These are phyloP conservation scores for Xylaria hypoxylon DNA, from an alignment of 2,329 filamentous ascomycete genomes.

Conservation along the genomic window DNA sequence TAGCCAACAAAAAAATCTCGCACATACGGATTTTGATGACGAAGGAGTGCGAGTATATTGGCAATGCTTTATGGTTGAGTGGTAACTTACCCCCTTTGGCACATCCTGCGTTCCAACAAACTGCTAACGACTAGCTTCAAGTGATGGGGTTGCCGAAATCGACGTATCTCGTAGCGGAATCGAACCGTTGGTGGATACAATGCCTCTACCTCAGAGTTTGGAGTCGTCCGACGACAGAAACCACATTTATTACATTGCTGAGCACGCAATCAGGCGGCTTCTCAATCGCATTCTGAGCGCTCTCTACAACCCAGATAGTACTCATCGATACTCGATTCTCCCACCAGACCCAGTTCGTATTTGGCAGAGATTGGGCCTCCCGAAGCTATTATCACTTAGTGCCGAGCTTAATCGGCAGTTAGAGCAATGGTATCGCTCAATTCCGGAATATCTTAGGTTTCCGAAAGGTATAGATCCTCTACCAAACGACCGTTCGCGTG, in stretches of 20 bases:
- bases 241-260: conserved; percentile 56
- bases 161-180: conserved; percentile 53
- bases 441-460: conserved; percentile 60
- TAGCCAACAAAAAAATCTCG: conserved; percentile 40
- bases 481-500: conserved; percentile 71
- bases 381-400: conserved; percentile 50
- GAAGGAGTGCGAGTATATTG: conserved; percentile 71
- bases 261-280: conserved; percentile 56
- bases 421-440: conserved; percentile 54
- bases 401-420: conserved; percentile 55
- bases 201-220: conserved; percentile 52
- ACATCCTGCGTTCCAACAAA: neutral
- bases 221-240: conserved; percentile 51
- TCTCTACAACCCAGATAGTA: conserved; percentile 53
- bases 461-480: conserved; percentile 65
- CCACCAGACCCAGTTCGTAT: conserved; percentile 41
- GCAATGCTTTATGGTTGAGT: conserved; percentile 79
- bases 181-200: conserved; percentile 53
- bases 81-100: conserved; percentile 56
- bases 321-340: conserved; percentile 40
- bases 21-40: conserved; percentile 53
- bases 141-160: conserved; percentile 78
- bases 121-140: conserved; percentile 45
- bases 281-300: conserved; percentile 58
- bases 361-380: conserved; percentile 47